Evolutionary conservation across 768 basidiomycete genomes (phyloP).

Genomic region (Albatrellus ellisii): DNA sequence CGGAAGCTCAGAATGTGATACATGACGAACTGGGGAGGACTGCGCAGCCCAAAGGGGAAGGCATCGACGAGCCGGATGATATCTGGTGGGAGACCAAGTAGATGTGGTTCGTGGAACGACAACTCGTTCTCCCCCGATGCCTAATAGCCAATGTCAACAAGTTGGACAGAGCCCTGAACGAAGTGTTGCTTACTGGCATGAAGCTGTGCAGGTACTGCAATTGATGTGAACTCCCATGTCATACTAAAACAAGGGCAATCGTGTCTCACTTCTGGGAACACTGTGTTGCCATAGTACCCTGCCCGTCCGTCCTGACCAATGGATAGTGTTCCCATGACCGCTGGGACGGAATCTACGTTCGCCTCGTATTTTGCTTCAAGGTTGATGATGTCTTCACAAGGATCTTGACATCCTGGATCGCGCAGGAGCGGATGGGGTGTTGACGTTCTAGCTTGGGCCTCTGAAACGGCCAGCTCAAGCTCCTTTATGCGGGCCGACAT

Average conservation of each 20-base stretch:
- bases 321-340: constrained; percentile 33
- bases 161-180: constrained; percentile 1
- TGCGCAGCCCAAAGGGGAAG: constrained; percentile 35
- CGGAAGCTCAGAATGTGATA: not conserved
- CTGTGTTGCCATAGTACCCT: constrained; percentile 36
- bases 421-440: constrained; percentile 6
- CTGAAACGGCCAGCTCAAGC: constrained; percentile 29
- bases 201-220: constrained; percentile 17
- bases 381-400: constrained; percentile 1
- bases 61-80: constrained; percentile 32
- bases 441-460: constrained; percentile 15
- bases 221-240: no score
- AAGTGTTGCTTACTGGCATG: constrained; percentile 3
- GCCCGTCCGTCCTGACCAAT: constrained; percentile 35
- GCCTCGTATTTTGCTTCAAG: constrained; percentile 9
- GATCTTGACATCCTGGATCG: not conserved
- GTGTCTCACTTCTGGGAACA: constrained; percentile 34
- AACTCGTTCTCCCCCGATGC: constrained; percentile 1
- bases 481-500: constrained; percentile 30
- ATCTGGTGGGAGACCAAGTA: constrained; percentile 27
- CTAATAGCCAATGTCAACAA: constrained; percentile 1
- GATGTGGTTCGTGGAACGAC: constrained; percentile 12
- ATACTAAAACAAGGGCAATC: no score
- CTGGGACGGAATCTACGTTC: constrained; percentile 20
- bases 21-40: constrained; percentile 20